These are phyloP conservation scores for Cyanodermella asteris DNA, from an alignment of 2,329 filamentous ascomycete genomes.

Conservation along the genomic window DNA sequence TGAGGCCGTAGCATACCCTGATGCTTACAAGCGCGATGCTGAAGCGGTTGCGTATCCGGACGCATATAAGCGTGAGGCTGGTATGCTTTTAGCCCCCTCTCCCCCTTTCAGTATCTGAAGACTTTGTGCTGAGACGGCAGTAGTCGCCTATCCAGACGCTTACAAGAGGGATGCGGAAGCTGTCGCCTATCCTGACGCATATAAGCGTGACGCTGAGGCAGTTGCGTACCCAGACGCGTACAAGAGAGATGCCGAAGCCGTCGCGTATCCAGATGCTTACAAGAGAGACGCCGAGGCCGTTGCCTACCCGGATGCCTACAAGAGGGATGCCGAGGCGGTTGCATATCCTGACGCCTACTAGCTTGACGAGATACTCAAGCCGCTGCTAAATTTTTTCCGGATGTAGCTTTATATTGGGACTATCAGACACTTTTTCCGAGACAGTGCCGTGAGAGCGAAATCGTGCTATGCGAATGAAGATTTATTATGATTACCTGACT, in stretches of 20 bases:
- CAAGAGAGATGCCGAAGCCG: too few species aligned
- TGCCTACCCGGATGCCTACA: too few species aligned
- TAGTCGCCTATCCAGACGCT: conserved; percentile 2
- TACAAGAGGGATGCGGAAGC: conserved; percentile 1
- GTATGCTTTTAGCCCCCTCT: too few species aligned
- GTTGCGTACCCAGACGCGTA: conserved; percentile 1
- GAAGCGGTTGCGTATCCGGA: conserved; percentile 2
- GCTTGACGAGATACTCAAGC: too few species aligned
- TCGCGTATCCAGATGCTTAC: conserved; percentile 1
- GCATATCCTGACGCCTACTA: conserved; percentile 1
- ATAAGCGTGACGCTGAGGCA: conserved; percentile 1
- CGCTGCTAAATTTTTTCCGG: too few species aligned
- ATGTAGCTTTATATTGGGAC: too few species aligned
- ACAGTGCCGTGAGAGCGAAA: too few species aligned
- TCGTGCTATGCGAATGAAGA: too few species aligned
- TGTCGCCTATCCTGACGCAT: conserved; percentile 2
- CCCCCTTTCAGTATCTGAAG: too few species aligned
- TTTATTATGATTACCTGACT: too few species aligned
- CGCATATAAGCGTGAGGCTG: conserved; percentile 1
- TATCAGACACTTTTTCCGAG: too few species aligned
- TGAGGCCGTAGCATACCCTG: conserved; percentile 1
- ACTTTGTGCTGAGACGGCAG: conserved; percentile 1
- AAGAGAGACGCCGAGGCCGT: conserved; percentile 1
- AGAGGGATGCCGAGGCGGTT: not conserved
- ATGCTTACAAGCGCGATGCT: conserved; percentile 1